These are phyloP conservation scores for Sugiyamaella pinicola DNA, from an alignment of 1,139 yeast genomes.

Conservation along the genomic window DNA sequence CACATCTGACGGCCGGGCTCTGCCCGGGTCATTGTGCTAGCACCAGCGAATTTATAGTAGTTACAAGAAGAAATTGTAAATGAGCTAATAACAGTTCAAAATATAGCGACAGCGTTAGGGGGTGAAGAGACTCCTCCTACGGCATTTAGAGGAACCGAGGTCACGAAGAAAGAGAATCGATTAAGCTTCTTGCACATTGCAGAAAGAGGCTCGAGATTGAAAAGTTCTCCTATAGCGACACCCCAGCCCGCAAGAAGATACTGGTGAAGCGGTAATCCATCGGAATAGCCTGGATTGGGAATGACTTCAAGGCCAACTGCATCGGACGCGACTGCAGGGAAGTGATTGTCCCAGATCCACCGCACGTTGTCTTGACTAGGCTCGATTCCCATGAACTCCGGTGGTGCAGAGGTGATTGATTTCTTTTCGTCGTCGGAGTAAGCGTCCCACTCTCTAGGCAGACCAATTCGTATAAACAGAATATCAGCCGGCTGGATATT, in stretches of 20 bases:
- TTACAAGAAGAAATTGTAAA: not conserved
- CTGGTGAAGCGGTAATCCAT: conserved; percentile 27
- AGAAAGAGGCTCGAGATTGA: conserved; percentile 36
- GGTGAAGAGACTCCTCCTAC: conserved; percentile 40
- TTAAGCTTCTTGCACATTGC: conserved; percentile 30
- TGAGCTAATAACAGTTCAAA: too few relatives aligned
- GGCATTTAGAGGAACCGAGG: conserved; percentile 38
- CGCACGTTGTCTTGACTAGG: conserved; percentile 30
- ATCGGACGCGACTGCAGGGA: conserved; percentile 39
- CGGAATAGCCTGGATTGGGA: conserved; percentile 30
- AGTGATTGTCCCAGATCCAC: conserved; percentile 37
- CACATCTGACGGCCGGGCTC: too few relatives aligned
- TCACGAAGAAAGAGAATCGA: conserved; percentile 37
- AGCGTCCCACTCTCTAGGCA: conserved; percentile 37
- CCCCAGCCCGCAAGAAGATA: conserved; percentile 30
- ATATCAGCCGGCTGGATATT: conserved; percentile 37
- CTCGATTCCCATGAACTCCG: conserved; percentile 32
- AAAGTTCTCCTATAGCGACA: conserved; percentile 30
- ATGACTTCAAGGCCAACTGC: conserved; percentile 34
- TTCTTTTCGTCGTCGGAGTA: conserved; percentile 25
- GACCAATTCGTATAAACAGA: conserved; percentile 38
- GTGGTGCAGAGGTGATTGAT: conserved; percentile 4
- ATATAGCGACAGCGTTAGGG: conserved; percentile 41
- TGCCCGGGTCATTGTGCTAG: too few relatives aligned
- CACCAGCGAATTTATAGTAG: too few relatives aligned